Evolutionary conservation across 208 protist species (phyloP).

Genomic region (Acanthamoeba castellanii): DNA sequence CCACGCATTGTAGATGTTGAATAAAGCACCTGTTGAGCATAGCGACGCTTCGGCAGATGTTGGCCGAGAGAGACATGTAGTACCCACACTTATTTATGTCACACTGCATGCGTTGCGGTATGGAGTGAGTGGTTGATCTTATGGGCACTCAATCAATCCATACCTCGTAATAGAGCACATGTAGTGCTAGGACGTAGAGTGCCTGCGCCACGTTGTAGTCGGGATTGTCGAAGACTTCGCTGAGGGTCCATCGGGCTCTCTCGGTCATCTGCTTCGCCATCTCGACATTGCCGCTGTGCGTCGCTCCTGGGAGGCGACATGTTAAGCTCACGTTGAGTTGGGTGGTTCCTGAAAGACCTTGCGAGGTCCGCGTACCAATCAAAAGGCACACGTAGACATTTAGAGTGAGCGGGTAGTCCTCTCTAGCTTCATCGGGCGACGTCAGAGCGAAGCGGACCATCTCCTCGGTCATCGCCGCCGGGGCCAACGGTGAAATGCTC

Average conservation of each 20-base stretch:
- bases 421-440: not conserved
- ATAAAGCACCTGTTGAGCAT: not conserved
- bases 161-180: constrained; percentile 20
- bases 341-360: not conserved
- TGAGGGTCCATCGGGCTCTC: not conserved
- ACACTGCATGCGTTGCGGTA: not conserved
- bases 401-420: not conserved
- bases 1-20: not conserved
- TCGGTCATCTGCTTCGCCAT: constrained; percentile 18
- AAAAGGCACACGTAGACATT: constrained; percentile 27
- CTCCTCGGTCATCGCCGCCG: constrained; percentile 13
- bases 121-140: too few relatives aligned
- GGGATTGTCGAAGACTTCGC: not conserved
- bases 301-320: not conserved
- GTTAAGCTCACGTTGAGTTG: too few relatives aligned
- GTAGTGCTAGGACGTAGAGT: not conserved
- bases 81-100: not conserved
- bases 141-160: not conserved
- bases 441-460: constrained; percentile 1
- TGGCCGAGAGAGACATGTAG: not conserved
- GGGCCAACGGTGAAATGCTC: not conserved
- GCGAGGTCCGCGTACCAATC: not conserved
- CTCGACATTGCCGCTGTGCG: not conserved
- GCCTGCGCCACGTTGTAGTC: constrained; percentile 23
- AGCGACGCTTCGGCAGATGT: not conserved